phyloP scores from a whole-genome alignment of 768 basidiomycete genomes.

The Lyophyllum semitale region DNA sequence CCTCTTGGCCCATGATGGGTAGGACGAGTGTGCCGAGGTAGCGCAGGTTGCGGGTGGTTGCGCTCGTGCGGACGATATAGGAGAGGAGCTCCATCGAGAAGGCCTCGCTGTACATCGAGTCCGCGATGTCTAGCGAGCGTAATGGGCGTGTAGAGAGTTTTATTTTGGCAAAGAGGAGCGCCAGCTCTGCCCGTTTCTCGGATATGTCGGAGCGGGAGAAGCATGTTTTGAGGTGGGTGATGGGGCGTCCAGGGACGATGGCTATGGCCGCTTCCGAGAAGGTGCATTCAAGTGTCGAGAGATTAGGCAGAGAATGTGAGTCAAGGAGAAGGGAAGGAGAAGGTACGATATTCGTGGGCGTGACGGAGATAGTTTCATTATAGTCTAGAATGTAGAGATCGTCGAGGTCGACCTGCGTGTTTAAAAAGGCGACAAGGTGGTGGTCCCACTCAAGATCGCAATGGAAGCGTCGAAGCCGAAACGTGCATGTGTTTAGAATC shows the following conservation, averaged over 20 bases:
- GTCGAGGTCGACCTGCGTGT: constrained; percentile 44
- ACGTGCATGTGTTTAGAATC: constrained; percentile 44
- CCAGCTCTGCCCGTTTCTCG: constrained; percentile 57
- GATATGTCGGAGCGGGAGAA: constrained; percentile 52
- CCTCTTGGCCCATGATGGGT: constrained; percentile 58
- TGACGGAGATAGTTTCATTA: constrained; percentile 25
- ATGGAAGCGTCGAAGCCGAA: constrained; percentile 60
- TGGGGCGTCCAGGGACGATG: constrained; percentile 57
- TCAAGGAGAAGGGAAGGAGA: constrained; percentile 27
- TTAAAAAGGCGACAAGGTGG: constrained; percentile 54
- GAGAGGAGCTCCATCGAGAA: constrained; percentile 58
- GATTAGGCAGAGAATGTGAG: constrained; percentile 42
- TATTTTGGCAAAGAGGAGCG: constrained; percentile 46
- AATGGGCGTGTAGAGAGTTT: constrained; percentile 44
- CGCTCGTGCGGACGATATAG: constrained; percentile 36
- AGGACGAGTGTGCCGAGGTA: constrained; percentile 69
- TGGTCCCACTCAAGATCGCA: constrained; percentile 70
- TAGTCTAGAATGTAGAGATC: constrained; percentile 55
- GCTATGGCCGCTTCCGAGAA: constrained; percentile 64
- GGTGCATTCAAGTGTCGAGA: constrained; percentile 64
- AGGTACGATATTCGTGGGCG: constrained; percentile 18
- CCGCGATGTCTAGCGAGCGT: constrained; percentile 61
- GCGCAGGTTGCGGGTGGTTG: constrained; percentile 40
- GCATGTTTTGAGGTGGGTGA: constrained; percentile 68
- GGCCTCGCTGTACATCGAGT: constrained; percentile 54